These are phyloP conservation scores for Cytospora piceicola DNA, from an alignment of 2,329 filamentous ascomycete species.

Conservation along the genomic window DNA sequence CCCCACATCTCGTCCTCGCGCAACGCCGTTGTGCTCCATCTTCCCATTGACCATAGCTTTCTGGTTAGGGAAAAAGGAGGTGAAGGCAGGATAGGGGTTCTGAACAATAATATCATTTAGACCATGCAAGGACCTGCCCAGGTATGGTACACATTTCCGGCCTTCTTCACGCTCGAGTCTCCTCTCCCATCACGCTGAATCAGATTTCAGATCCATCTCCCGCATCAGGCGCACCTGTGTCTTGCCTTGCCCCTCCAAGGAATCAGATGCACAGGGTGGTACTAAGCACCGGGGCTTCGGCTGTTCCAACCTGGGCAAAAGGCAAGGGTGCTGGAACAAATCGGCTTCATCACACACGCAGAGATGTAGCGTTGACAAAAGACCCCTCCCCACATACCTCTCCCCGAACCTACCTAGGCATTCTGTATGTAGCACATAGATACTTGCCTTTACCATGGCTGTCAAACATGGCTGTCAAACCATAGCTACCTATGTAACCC, in stretches of 20 bases:
- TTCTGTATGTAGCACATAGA: no score
- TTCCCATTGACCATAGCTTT: conserved; percentile 18
- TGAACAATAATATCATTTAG: background rate
- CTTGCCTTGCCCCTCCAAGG: conserved; percentile 23
- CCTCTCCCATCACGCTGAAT: background rate
- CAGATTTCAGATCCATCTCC: conserved; percentile 23
- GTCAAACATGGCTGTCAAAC: background rate
- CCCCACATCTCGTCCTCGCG: conserved; percentile 25
- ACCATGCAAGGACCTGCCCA: background rate
- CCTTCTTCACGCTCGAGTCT: background rate
- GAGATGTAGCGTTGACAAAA: background rate
- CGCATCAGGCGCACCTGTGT: conserved; percentile 15
- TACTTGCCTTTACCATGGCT: no score
- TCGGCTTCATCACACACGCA: no score
- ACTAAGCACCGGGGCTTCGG: conserved; percentile 2
- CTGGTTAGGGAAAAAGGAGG: conserved; percentile 19
- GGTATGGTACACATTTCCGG: background rate
- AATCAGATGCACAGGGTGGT: conserved; percentile 2
- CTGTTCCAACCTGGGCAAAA: background rate
- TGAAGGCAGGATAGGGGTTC: conserved; percentile 1
- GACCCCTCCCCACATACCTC: background rate
- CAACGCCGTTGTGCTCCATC: conserved; percentile 20
- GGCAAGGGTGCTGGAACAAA: background rate
- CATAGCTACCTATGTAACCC: background rate
- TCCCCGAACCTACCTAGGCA: no score